Base-by-base conservation (phyloP, 2,329 filamentous ascomycete species). In the Colletotrichum horii region DNA sequence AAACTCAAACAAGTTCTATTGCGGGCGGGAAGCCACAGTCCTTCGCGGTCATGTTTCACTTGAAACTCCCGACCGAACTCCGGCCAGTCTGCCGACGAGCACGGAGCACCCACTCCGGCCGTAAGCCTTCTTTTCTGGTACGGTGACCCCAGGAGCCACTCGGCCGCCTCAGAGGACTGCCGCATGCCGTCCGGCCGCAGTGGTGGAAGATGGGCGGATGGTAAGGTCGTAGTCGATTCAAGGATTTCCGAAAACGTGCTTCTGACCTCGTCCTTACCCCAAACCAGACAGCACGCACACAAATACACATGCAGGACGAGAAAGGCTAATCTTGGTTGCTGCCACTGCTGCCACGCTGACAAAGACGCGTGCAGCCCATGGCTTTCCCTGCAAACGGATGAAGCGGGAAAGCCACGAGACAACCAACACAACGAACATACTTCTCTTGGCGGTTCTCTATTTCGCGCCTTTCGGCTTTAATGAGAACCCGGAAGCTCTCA, bases 341-440 rank as follows among this genome's bases (percentile, higher is more conserved):
- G 43, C 43, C 43, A 52, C 58, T 34, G 24, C 62, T 56, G 38
- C 55, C 70, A 68, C 32, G 48, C 70, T 75, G 70, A 73, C 70
- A 75, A 69, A 73, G 64, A 58, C 64, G 58, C 32, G 43, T 34
- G 62, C 70, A 58, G 38, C 48, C 64, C 34, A 26, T 8, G 48
- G 30, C 71, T 15, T 61, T 43, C 64, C 55, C 71, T 73, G 73
- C 70, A 75, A 75, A 68, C 73, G 73, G 73, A 65, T 48, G 69
- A 73, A 60, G 70, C 56, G 70, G 69, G 48, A 58, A 48, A 34
- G 36, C 52, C 60, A 60, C 66, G 38, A 74, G 71, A 66, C 52
- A 48, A 48, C 55, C 32, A 69, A 58, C 66, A 55, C 26, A 12
- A 36, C 24, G 30, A 48, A 64, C 19, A 24, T 62, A 12, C 34